Conservation (phyloP, 805 yeast species). For the Ogataea salicorniae region DNA sequence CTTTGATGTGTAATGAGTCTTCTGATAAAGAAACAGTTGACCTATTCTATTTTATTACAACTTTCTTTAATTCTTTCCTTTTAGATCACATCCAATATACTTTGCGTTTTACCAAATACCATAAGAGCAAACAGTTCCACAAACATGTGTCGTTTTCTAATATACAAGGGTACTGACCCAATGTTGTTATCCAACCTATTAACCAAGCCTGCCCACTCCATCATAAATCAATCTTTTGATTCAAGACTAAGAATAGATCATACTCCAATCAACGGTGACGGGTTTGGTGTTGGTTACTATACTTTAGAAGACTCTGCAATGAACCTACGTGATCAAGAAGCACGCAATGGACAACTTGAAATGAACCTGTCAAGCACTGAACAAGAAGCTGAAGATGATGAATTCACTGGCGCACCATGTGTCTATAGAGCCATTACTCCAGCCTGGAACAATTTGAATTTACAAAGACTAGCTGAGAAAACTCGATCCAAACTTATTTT, state of each 20-base stretch:
- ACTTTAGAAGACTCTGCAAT: conserved; percentile 47
- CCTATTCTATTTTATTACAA: no score
- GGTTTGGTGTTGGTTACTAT: conserved; percentile 96
- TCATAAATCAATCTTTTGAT: conserved; percentile 93
- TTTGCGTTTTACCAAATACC: no score
- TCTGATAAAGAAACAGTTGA: no score
- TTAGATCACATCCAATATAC: no score
- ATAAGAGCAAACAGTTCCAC: not conserved
- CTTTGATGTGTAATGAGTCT: no score
- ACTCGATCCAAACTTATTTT: conserved; percentile 81
- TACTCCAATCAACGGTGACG: conserved; percentile 96
- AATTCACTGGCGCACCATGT: conserved; percentile 65
- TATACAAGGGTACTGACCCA: conserved; percentile 87
- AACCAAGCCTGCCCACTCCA: conserved; percentile 95
- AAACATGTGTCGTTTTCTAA: conserved; percentile 85
- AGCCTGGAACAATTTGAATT: conserved; percentile 93
- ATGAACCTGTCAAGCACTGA: not conserved
- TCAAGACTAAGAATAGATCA: conserved; percentile 81
- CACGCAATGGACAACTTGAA: not conserved
- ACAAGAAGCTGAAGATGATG: conserved; percentile 6
- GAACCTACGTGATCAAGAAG: conserved; percentile 2
- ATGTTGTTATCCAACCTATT: conserved; percentile 79
- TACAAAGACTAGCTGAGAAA: conserved; percentile 80
- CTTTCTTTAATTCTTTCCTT: no score
- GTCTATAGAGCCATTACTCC: conserved; percentile 94